Percentiles rank a stretch among this genome's conserved stretches.
phyloP scores from a whole-genome alignment of 305 asterid species.

The Stenogyne calaminthoides region DNA sequence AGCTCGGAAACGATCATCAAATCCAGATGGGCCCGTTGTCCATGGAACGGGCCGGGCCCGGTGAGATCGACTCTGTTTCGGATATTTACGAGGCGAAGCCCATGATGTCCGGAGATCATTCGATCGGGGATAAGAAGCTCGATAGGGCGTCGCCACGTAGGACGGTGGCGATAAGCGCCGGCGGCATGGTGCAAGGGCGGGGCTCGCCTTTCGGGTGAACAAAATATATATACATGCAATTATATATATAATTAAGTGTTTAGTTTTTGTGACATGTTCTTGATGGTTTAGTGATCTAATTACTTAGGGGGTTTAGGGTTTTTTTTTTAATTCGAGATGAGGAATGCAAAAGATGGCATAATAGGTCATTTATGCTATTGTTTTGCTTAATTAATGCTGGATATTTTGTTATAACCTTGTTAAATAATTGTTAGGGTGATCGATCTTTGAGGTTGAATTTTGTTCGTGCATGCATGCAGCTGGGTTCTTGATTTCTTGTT shows the following conservation, averaged over 20 bases:
- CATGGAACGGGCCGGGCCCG: constrained; percentile 35
- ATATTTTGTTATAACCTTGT: not conserved
- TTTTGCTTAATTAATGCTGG: constrained; percentile 23
- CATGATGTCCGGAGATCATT: constrained; percentile 40
- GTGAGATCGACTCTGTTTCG: constrained; percentile 52
- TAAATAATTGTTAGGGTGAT: constrained; percentile 33
- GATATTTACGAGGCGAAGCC: constrained; percentile 68
- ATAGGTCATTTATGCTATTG: constrained; percentile 9
- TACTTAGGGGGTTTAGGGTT: constrained; percentile 31
- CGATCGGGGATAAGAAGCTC: constrained; percentile 45
- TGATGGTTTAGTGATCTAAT: constrained; percentile 20
- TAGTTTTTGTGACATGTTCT: constrained; percentile 19
- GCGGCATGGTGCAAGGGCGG: constrained; percentile 51
- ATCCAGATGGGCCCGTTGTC: constrained; percentile 54
- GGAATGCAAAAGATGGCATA: constrained; percentile 17
- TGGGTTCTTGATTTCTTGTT: not conserved
- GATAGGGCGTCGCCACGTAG: constrained; percentile 62
- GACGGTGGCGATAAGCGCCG: constrained; percentile 45
- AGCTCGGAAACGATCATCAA: constrained; percentile 53
- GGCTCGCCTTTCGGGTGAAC: constrained; percentile 69
- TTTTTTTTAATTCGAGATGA: constrained; percentile 26
- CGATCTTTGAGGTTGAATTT: constrained; percentile 21
- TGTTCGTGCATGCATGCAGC: constrained; percentile 33
- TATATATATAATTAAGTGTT: not conserved
- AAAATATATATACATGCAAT: not conserved